phyloP scores from a whole-genome alignment of 768 basidiomycete species.

The Paxillus involutus region DNA sequence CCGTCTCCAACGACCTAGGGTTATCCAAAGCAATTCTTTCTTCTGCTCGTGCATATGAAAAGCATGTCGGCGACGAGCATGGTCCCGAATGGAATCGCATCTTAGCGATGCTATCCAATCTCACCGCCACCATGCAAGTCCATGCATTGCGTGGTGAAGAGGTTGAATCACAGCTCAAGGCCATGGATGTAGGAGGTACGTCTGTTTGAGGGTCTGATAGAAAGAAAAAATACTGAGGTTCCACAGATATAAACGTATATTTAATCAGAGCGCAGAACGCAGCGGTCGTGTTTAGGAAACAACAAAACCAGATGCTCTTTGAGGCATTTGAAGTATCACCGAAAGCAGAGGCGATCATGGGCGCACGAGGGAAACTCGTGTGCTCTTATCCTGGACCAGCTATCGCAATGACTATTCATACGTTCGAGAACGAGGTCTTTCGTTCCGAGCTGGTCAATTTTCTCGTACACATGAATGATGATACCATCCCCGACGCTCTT shows the following conservation, averaged over 20 bases:
- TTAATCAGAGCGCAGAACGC: slow-evolving; percentile 49
- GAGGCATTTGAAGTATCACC: slow-evolving; percentile 51
- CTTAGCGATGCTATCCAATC: slow-evolving; percentile 30
- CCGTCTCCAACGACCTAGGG: slow-evolving; percentile 19
- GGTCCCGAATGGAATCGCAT: slow-evolving; percentile 31
- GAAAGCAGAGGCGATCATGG: slow-evolving; percentile 34
- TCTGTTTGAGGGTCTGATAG: not conserved
- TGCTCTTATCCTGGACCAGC: slow-evolving; percentile 48
- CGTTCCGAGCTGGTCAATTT: slow-evolving; percentile 35
- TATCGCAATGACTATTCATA: slow-evolving; percentile 26
- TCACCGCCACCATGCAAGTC: slow-evolving; percentile 6
- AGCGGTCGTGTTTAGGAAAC: slow-evolving; percentile 39
- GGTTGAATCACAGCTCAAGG: slow-evolving; percentile 16
- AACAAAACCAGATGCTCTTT: slow-evolving; percentile 29
- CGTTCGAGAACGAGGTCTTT: slow-evolving; percentile 25
- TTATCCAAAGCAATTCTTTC: slow-evolving; percentile 23
- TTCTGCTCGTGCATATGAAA: slow-evolving; percentile 18
- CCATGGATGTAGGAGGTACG: slow-evolving; percentile 22
- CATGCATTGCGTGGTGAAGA: not conserved
- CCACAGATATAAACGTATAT: slow-evolving; percentile 37
- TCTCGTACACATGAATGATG: slow-evolving; percentile 29
- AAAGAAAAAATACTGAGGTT: not conserved
- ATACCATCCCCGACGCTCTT: slow-evolving; percentile 12
- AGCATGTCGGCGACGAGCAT: slow-evolving; percentile 1
- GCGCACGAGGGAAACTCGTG: slow-evolving; percentile 40